These are phyloP conservation scores for Periglandula ipomoeae DNA, from an alignment of 2,329 filamentous ascomycete genomes.

Conservation along the genomic window DNA sequence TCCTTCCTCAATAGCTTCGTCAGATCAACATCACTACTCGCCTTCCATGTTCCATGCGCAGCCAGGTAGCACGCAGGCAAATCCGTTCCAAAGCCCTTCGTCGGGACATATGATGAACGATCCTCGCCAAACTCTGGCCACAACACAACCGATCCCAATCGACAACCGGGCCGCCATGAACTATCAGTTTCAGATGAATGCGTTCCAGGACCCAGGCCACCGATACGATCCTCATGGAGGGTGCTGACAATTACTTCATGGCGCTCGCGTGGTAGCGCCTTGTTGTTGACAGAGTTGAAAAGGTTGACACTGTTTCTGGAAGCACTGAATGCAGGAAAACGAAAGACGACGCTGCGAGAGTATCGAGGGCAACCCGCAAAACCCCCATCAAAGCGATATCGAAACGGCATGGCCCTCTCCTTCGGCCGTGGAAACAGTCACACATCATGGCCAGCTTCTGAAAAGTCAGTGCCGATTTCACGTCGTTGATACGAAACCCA, in stretches of 20 bases:
- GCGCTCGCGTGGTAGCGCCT: background rate
- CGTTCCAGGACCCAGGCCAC: constrained; percentile 14
- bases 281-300: background rate
- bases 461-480: background rate
- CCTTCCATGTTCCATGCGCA: constrained; percentile 4
- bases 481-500: background rate
- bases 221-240: constrained; percentile 12
- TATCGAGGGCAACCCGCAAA: background rate
- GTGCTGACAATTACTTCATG: constrained; percentile 13
- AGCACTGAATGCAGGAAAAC: no score
- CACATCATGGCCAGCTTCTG: background rate
- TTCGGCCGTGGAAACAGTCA: background rate
- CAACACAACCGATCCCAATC: constrained; percentile 13
- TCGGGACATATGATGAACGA: constrained; percentile 16
- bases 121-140: constrained; percentile 11
- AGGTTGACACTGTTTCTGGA: no score
- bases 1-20: constrained; percentile 1
- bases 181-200: constrained; percentile 17
- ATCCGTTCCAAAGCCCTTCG: constrained; percentile 11
- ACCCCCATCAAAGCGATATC: background rate
- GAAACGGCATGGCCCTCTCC: background rate
- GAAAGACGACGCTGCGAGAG: background rate
- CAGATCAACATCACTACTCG: constrained; percentile 6
- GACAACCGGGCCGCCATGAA: constrained; percentile 15
- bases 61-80: background rate